Base-by-base conservation (phyloP, 176 grass and related monocot genomes). In the Eragrostis nindensis region DNA sequence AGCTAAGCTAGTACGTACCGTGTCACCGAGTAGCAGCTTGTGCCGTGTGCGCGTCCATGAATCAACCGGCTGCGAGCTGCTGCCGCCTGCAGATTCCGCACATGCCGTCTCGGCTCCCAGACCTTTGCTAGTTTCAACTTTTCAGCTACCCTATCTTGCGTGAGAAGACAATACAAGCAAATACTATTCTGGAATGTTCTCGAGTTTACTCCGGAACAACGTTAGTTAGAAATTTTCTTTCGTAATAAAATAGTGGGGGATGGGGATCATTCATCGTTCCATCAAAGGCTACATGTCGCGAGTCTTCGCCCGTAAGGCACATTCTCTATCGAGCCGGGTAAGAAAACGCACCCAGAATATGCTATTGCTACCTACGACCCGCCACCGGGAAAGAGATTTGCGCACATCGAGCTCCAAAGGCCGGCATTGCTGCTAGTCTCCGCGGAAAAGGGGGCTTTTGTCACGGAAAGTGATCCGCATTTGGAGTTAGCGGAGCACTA, bases 401-500 rank as follows among this genome's bases (percentile, higher is more conserved):
- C 82, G 25, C 64, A 40, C 62, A 25, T 27, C 32, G 24, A 59
- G 4, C 63, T 26, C 32, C 5, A 68, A 17, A 17, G 30, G 18
- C 14, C 25, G 15, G 30, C 69, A 5, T 24, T 53, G 4, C 6
- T 60, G 10, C 49, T 53, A 10, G 82, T 77, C 74, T 62, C 8
- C 62, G 24, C n/a, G 21, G 19, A 53, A 50, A 36, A 7, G 4
- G 1, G 3, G 0, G 0, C 21, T 78, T 65, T 71, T 29, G 24
- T 8, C 65, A 29, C 1, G 5, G 19, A 30, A 56, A 59, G 32
- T 27, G 63, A 68, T 27, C 18, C 21, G 32, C 11, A 26, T 55
- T 67, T 41, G 36, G 64, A 55, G 53, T 29, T 39, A 82, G 32
- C 65, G 8, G 46, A 64, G 55, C 85, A 55, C 84, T 67, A 45